Evolutionary conservation across 2,329 filamentous ascomycete genomes (phyloP).

Genomic region (Pseudodiploospora longispora): DNA sequence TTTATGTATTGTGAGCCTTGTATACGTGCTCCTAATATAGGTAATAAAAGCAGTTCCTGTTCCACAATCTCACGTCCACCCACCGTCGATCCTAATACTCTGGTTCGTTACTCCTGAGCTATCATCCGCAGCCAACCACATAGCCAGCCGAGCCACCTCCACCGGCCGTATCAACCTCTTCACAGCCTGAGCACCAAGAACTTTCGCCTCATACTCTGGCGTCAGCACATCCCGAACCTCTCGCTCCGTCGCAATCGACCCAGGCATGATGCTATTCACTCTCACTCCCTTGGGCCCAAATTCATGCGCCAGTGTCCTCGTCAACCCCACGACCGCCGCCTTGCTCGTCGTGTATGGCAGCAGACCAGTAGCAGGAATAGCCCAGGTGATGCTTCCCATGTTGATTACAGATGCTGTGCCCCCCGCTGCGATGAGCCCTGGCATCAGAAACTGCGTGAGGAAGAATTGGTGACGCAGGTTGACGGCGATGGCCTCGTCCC

Average conservation of each 20-base stretch:
- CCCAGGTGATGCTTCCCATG: slow-evolving; percentile 42
- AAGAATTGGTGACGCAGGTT: slow-evolving; percentile 48
- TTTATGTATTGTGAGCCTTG: too few relatives aligned
- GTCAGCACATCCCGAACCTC: slow-evolving; percentile 37
- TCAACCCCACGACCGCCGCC: slow-evolving; percentile 47
- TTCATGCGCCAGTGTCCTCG: slow-evolving; percentile 46
- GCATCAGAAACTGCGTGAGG: slow-evolving; percentile 61
- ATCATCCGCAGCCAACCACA: slow-evolving; percentile 39
- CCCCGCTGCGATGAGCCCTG: slow-evolving; percentile 38
- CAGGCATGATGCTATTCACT: slow-evolving; percentile 43
- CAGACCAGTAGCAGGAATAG: slow-evolving; percentile 32
- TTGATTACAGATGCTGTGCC: slow-evolving; percentile 28
- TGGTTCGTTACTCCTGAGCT: slow-evolving; percentile 5
- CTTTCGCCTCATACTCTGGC: slow-evolving; percentile 29
- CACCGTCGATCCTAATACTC: slow-evolving; percentile 8
- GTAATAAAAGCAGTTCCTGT: not conserved
- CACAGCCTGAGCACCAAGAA: slow-evolving; percentile 32
- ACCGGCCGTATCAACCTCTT: slow-evolving; percentile 32
- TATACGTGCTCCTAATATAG: not conserved
- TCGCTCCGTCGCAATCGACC: slow-evolving; percentile 36
- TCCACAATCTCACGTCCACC: slow-evolving; percentile 4
- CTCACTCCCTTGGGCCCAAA: slow-evolving; percentile 39
- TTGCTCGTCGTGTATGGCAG: slow-evolving; percentile 45
- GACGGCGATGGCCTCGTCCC: slow-evolving; percentile 33
- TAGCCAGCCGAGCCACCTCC: slow-evolving; percentile 37